These are phyloP conservation scores for Saccharomyces eubayanus DNA, from an alignment of 805 yeast species.

Conservation along the genomic window DNA sequence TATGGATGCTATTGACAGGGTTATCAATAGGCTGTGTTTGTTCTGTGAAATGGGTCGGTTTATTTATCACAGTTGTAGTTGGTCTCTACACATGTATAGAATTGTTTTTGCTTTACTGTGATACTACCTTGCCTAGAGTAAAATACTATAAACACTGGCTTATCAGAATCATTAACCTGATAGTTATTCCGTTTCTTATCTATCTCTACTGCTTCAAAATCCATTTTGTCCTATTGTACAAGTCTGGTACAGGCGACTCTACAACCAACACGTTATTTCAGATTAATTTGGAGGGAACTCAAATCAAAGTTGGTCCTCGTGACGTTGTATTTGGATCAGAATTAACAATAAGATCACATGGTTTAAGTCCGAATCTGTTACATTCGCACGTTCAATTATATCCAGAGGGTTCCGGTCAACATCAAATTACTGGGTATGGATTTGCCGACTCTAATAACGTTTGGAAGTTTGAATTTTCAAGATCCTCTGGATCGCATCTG, in stretches of 20 bases:
- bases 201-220: slow-evolving; percentile 68
- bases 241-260: slow-evolving; percentile 89
- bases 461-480: slow-evolving; percentile 51
- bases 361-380: slow-evolving; percentile 61
- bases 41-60: slow-evolving; percentile 80
- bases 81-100: slow-evolving; percentile 55
- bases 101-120: slow-evolving; percentile 37
- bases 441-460: slow-evolving; percentile 67
- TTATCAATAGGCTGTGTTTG: slow-evolving; percentile 73
- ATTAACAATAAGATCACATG: slow-evolving; percentile 49
- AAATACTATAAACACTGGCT: slow-evolving; percentile 60
- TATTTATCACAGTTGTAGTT: slow-evolving; percentile 53
- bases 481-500: slow-evolving; percentile 29
- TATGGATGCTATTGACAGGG: slow-evolving; percentile 58
- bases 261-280: slow-evolving; percentile 86
- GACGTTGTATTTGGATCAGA: slow-evolving; percentile 50
- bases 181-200: slow-evolving; percentile 60
- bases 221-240: slow-evolving; percentile 67
- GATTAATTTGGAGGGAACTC: slow-evolving; percentile 66
- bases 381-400: slow-evolving; percentile 68
- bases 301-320: slow-evolving; percentile 60
- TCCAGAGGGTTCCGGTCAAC: slow-evolving; percentile 73
- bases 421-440: slow-evolving; percentile 72
- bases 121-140: slow-evolving; percentile 21
- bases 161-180: slow-evolving; percentile 54